Conservation (phyloP, 257 asterid species). For the Solanum ahanhuiri region DNA sequence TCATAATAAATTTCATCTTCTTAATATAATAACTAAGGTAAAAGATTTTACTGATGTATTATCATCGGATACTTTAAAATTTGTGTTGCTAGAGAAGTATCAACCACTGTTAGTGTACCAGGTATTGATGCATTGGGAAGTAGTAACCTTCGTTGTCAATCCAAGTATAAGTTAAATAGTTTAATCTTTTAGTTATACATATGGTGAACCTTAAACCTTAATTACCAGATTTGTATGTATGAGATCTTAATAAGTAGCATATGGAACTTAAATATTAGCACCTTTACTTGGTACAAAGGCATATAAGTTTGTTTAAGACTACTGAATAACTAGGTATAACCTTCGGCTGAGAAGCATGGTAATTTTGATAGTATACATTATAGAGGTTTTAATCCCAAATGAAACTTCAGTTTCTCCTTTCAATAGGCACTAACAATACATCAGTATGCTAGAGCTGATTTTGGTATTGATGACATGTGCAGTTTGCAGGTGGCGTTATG, state of each 20-base stretch:
- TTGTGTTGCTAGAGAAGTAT: not conserved
- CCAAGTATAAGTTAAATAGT: not conserved
- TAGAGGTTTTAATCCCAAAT: no score
- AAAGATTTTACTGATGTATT: not conserved
- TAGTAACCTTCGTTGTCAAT: not conserved
- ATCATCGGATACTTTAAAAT: not conserved
- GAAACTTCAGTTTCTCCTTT: not conserved
- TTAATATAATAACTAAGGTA: not conserved
- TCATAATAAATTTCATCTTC: not conserved
- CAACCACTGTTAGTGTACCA: not conserved
- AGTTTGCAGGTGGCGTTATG: no score
- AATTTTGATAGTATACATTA: not conserved
- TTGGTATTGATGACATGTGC: no score
- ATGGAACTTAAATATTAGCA: not conserved
- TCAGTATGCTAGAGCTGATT: not conserved
- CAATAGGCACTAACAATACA: not conserved
- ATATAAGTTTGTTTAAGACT: not conserved
- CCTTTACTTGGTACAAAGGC: not conserved
- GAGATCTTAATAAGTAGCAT: not conserved
- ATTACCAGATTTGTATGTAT: not conserved
- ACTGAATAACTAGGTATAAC: not conserved
- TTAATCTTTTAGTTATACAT: not conserved
- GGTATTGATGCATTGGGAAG: not conserved
- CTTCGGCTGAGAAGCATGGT: not conserved
- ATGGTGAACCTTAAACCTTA: not conserved